phyloP scores from a whole-genome alignment of 2,329 filamentous ascomycete genomes.

The Aureobasidium sp. region DNA sequence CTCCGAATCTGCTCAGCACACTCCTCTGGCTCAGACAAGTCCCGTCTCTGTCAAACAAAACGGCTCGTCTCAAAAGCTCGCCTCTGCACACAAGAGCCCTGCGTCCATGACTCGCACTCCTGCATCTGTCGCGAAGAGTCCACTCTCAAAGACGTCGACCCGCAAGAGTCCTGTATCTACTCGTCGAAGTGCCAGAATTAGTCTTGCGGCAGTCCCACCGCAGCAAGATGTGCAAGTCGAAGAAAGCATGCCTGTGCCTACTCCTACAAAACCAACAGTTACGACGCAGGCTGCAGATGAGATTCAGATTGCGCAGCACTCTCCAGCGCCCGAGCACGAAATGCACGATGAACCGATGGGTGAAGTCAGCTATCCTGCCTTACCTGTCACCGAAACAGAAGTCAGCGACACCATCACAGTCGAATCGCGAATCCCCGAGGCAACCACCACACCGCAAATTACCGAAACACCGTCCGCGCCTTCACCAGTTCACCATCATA shows the following conservation, averaged over 20 bases:
- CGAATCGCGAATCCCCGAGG: neutral
- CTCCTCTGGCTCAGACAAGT: neutral
- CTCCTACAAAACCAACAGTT: neutral
- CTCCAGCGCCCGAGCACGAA: neutral
- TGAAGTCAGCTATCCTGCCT: slow-evolving; percentile 10
- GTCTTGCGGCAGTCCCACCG: neutral
- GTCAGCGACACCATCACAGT: neutral
- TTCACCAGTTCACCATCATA: neutral
- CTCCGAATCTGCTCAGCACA: neutral
- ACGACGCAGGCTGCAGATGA: neutral
- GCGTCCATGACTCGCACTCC: neutral
- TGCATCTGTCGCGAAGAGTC: neutral
- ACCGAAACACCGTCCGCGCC: neutral
- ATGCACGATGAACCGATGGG: neutral
- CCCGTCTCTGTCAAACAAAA: slow-evolving; percentile 4
- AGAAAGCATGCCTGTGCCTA: neutral
- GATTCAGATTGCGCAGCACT: neutral
- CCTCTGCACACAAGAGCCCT: neutral
- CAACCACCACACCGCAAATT: slow-evolving; percentile 9
- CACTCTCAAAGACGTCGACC: neutral
- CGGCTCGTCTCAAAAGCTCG: neutral
- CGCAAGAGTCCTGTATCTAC: slow-evolving; percentile 12
- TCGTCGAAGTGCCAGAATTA: slow-evolving; percentile 5
- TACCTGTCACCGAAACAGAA: neutral
- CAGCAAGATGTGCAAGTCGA: neutral